Evolutionary conservation across 495 filamentous ascomycete genomes (phyloP).

Genomic region (Cladorrhinum samala): DNA sequence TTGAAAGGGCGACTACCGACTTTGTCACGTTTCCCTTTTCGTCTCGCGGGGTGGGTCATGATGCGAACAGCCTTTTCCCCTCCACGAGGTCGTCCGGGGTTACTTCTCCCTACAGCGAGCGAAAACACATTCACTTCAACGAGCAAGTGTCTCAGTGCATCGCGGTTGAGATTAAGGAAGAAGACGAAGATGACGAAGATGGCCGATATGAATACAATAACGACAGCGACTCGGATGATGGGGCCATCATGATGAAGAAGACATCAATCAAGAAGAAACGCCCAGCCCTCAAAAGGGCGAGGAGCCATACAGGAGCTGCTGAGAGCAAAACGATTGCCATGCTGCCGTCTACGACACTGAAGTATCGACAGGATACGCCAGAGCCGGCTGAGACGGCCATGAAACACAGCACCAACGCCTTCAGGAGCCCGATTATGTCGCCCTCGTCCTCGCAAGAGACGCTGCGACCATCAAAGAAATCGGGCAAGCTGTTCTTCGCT

Average conservation of each 20-base stretch:
- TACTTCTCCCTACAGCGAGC: slow-evolving; percentile 60
- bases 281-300: slow-evolving; percentile 41
- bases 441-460: slow-evolving; percentile 76
- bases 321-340: slow-evolving; percentile 92
- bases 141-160: slow-evolving; percentile 94
- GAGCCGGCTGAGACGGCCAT: slow-evolving; percentile 56
- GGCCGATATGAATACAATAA: slow-evolving; percentile 38
- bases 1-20: slow-evolving; percentile 58
- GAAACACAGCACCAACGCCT: slow-evolving; percentile 43
- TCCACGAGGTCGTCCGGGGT: slow-evolving; percentile 58
- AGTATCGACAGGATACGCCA: slow-evolving; percentile 76
- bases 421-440: slow-evolving; percentile 46
- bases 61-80: slow-evolving; percentile 50
- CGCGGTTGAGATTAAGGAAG: slow-evolving; percentile 77
- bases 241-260: slow-evolving; percentile 78
- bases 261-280: slow-evolving; percentile 37
- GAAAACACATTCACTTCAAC: slow-evolving; percentile 92
- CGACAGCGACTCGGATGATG: slow-evolving; percentile 67
- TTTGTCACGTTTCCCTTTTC: slow-evolving; percentile 53
- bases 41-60: slow-evolving; percentile 49
- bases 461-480: slow-evolving; percentile 61
- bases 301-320: slow-evolving; percentile 41
- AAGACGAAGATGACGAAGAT: slow-evolving; percentile 61
- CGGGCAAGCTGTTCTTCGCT: slow-evolving; percentile 59
- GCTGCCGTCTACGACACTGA: slow-evolving; percentile 85